Percentiles rank a stretch among this genome's conserved stretches.
Evolutionary conservation across 2,329 filamentous ascomycete genomes (phyloP).

Genomic region (Aspergillus caelatus): DNA sequence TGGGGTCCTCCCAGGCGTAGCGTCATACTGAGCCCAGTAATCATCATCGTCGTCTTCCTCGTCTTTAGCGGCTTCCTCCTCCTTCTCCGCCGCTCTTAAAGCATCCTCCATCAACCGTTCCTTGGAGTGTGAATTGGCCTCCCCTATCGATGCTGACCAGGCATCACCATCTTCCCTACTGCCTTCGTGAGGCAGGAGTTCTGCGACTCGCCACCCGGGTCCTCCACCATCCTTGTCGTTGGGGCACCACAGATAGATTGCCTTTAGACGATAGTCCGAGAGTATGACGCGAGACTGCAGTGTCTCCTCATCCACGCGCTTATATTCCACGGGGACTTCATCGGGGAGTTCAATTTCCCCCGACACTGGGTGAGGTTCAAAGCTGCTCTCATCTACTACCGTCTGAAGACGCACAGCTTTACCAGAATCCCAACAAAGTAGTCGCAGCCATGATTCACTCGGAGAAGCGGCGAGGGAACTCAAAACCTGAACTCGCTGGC

Average conservation of each 20-base stretch:
- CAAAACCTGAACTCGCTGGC: conserved; percentile 63
- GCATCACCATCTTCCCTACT: conserved; percentile 50
- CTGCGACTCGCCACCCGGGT: conserved; percentile 61
- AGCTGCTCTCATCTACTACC: conserved; percentile 55
- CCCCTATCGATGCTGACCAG: conserved; percentile 58
- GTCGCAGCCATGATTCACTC: conserved; percentile 58
- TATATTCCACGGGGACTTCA: conserved; percentile 58
- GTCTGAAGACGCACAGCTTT: conserved; percentile 57
- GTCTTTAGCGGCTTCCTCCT: conserved; percentile 22
- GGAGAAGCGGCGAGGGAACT: conserved; percentile 47
- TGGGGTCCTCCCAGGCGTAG: conserved; percentile 57
- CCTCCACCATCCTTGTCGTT: conserved; percentile 56
- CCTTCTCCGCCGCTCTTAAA: conserved; percentile 32
- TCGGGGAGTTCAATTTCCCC: conserved; percentile 66
- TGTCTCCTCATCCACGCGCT: conserved; percentile 64
- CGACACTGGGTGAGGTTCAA: conserved; percentile 67
- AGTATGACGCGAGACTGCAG: conserved; percentile 59
- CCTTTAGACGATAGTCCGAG: conserved; percentile 57
- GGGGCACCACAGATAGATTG: conserved; percentile 65
- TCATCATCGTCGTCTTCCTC: conserved; percentile 58
- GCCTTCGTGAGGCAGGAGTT: conserved; percentile 57
- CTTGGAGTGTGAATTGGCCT: conserved; percentile 54
- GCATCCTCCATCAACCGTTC: conserved; percentile 42
- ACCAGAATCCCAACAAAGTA: conserved; percentile 61
- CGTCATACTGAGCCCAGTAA: conserved; percentile 68